These are phyloP conservation scores for Tricholoma sp. DNA, from an alignment of 768 basidiomycete genomes.

Conservation along the genomic window DNA sequence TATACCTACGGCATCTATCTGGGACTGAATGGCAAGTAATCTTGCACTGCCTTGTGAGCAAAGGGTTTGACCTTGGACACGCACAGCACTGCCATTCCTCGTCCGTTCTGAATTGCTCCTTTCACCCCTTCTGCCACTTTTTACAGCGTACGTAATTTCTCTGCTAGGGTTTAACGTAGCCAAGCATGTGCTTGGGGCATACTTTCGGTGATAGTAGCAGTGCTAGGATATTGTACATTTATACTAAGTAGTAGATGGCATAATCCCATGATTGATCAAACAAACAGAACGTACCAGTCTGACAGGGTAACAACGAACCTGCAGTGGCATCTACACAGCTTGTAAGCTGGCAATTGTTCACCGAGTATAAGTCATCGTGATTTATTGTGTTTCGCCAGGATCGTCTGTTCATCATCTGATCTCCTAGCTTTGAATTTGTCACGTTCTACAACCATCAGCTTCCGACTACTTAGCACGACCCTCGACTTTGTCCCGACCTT, in stretches of 20 bases:
- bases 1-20: slow-evolving; percentile 91
- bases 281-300: no score
- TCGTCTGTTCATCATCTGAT: slow-evolving; percentile 1
- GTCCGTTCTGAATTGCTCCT: slow-evolving; percentile 86
- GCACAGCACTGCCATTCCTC: slow-evolving; percentile 86
- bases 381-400: neutral
- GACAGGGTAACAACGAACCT: no score
- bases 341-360: neutral
- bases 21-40: slow-evolving; percentile 61
- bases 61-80: neutral
- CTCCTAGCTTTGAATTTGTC: slow-evolving; percentile 12
- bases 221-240: neutral
- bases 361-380: neutral
- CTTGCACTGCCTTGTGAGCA: neutral
- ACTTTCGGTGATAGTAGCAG: slow-evolving; percentile 54
- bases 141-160: slow-evolving; percentile 80
- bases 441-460: slow-evolving; percentile 17
- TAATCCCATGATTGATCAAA: slow-evolving; percentile 1
- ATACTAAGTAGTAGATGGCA: slow-evolving; percentile 1
- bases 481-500: slow-evolving; percentile 7
- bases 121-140: slow-evolving; percentile 84
- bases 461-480: slow-evolving; percentile 7
- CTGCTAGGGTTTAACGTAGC: slow-evolving; percentile 90
- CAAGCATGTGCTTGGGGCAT: slow-evolving; percentile 69
- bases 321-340: neutral